Percentiles rank a stretch among this genome's conserved stretches.
Conservation (phyloP, 176 grass and related monocot species). For the Carex myosuroides region DNA sequence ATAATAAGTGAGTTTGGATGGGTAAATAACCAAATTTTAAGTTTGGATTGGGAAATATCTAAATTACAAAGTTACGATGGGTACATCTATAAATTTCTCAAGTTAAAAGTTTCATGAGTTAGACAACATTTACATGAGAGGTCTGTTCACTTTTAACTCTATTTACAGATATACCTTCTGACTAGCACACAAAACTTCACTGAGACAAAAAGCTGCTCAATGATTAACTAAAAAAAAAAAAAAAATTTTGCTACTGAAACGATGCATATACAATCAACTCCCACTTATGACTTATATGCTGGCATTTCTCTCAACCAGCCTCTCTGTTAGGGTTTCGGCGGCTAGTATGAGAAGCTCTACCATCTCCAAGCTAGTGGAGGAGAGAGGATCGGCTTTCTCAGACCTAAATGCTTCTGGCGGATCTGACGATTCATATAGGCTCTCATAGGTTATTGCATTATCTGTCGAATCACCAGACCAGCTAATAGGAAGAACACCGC, state of each 20-base stretch:
- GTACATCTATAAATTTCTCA: too few relatives aligned
- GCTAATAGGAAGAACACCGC: slow-evolving; percentile 55
- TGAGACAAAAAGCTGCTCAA: background rate
- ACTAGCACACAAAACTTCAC: background rate
- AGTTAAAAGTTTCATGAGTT: background rate
- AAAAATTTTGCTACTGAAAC: background rate
- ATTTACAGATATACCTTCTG: slow-evolving; percentile 6
- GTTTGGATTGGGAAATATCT: too few relatives aligned
- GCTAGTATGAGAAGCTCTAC: slow-evolving; percentile 75
- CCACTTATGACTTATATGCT: background rate
- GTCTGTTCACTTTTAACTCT: background rate
- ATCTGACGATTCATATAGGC: slow-evolving; percentile 40
- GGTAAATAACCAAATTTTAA: too few relatives aligned
- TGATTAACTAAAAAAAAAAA: background rate
- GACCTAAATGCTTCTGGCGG: slow-evolving; percentile 33
- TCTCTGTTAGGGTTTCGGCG: slow-evolving; percentile 48
- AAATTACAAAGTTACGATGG: too few relatives aligned
- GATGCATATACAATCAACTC: background rate
- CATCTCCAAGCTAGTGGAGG: slow-evolving; percentile 65
- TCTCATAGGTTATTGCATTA: slow-evolving; percentile 36
- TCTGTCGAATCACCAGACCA: slow-evolving; percentile 67
- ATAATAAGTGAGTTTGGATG: too few relatives aligned
- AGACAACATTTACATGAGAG: slow-evolving; percentile 4
- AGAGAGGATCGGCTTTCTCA: slow-evolving; percentile 44
- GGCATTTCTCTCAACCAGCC: slow-evolving; percentile 31